Evolutionary conservation across 2,329 filamentous ascomycete genomes (phyloP), one percentile per base, ranked within the genome.

Genomic region (Hypoxylon sp.): DNA sequence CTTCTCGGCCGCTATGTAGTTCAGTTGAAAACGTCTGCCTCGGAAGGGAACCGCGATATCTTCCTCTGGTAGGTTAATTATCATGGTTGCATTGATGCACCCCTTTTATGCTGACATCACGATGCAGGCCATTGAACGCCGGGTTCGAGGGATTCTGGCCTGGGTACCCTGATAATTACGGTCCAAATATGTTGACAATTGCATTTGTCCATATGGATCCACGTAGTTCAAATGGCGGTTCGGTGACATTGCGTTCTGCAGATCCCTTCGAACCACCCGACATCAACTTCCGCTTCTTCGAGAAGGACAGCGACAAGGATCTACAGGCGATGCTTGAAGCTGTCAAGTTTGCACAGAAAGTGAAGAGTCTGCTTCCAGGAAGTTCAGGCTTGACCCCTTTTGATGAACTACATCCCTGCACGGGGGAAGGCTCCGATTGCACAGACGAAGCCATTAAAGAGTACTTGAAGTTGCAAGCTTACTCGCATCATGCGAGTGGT

Each of bases 181-280:
- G 63, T 0, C 34, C 53, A 50, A 68, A 74, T 23, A 75, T 73
- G 2, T 34, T 81, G 76, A 76, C 75, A 5, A 48, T 69, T 28
- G 43, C 77, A 14, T 82, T 82, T 21, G 79, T 89, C n/a, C 88
- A 89, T 75, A 83, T 85, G 5, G 86, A 88, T 73, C 80, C 85
- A 0, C 83, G 83, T 55, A 88, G 91, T 64, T 80, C 75, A 0
- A 85, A 84, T 34, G 23, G 23, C 4, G 90, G 91, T 1, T 85
- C 83, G 0, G 90, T 93, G 4, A 84, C 77, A 0, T 84, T 93
- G 2, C 82, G 82, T 21, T 90, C 88, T 0, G 79, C 85, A 0
- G 85, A 93, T 73, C 90, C 90, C 0, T 85, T 87, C 0, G 90
- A 91, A 56, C 80, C 83, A 3, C 91, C 91, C 0, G 79, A 86